These are phyloP conservation scores for Cerrena zonata DNA, from an alignment of 1,284 basidiomycete species.

Conservation along the genomic window DNA sequence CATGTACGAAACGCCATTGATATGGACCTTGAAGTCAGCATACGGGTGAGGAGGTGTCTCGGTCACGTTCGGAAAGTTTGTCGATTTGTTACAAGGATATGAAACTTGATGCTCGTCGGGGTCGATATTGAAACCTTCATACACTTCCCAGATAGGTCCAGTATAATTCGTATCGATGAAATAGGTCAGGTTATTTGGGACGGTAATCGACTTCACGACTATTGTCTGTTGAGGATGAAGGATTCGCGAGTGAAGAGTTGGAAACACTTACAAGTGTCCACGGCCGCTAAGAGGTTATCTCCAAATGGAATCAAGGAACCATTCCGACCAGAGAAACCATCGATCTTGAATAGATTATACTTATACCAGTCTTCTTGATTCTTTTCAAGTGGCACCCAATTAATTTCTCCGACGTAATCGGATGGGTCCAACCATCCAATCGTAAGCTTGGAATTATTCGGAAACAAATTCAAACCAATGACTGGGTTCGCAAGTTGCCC, in stretches of 20 bases:
- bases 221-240: not conserved
- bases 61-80: not conserved
- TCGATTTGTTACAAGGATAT: not conserved
- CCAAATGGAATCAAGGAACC: conserved; percentile 3
- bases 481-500: conserved; percentile 5
- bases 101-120: not conserved
- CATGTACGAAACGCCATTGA: conserved; percentile 7
- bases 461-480: conserved; percentile 3
- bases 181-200: conserved; percentile 4
- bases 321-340: conserved; percentile 6
- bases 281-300: not conserved
- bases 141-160: conserved; percentile 1
- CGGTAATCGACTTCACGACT: no score
- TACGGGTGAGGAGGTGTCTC: conserved; percentile 3
- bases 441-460: conserved; percentile 3
- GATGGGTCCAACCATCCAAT: conserved; percentile 4
- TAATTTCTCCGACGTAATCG: conserved; percentile 4
- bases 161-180: not conserved
- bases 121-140: not conserved
- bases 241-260: not conserved
- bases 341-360: conserved; percentile 6
- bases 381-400: conserved; percentile 5
- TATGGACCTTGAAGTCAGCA: not conserved
- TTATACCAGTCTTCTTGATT: not conserved
- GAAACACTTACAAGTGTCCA: conserved; percentile 1